Percentiles rank a stretch among this genome's conserved stretches.
Evolutionary conservation across 192 early-diverging fungal species (phyloP).

Genomic region (Gamsiella multidivaricata): DNA sequence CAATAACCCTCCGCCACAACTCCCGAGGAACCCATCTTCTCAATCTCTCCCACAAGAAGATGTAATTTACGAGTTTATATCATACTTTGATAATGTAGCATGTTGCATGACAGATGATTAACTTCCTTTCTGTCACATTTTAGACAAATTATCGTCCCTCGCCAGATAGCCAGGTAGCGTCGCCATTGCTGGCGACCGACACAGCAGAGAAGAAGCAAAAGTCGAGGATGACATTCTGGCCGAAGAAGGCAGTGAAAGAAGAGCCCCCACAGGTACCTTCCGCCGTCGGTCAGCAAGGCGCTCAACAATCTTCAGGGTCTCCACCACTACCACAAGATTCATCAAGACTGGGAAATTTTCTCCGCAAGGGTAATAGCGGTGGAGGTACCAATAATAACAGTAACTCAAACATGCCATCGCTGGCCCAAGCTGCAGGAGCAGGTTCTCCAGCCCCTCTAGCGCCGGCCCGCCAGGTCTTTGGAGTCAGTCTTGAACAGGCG

Average conservation of each 20-base stretch:
- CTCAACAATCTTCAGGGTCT: slow-evolving; percentile 2
- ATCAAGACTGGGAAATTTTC: slow-evolving; percentile 18
- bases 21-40: slow-evolving; percentile 33
- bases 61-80: slow-evolving; percentile 2
- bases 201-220: slow-evolving; percentile 45
- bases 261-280: slow-evolving; percentile 15
- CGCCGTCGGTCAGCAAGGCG: background rate
- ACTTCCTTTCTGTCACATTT: background rate
- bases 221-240: slow-evolving; percentile 52
- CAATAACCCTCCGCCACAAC: slow-evolving; percentile 12
- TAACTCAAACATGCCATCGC: background rate
- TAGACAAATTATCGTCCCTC: slow-evolving; percentile 1
- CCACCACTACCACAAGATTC: slow-evolving; percentile 11
- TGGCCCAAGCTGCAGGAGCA: background rate
- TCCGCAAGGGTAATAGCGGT: slow-evolving; percentile 23
- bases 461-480: slow-evolving; percentile 74
- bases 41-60: slow-evolving; percentile 42
- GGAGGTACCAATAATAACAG: background rate
- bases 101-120: too few species aligned
- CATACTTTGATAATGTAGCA: background rate
- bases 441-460: slow-evolving; percentile 10
- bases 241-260: too few species aligned
- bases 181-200: slow-evolving; percentile 15
- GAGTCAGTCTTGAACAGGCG: slow-evolving; percentile 83
- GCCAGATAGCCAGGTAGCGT: slow-evolving; percentile 10